phyloP scores from a whole-genome alignment of 2,329 filamentous ascomycete species.

The Paraphoma chrysanthemicola region DNA sequence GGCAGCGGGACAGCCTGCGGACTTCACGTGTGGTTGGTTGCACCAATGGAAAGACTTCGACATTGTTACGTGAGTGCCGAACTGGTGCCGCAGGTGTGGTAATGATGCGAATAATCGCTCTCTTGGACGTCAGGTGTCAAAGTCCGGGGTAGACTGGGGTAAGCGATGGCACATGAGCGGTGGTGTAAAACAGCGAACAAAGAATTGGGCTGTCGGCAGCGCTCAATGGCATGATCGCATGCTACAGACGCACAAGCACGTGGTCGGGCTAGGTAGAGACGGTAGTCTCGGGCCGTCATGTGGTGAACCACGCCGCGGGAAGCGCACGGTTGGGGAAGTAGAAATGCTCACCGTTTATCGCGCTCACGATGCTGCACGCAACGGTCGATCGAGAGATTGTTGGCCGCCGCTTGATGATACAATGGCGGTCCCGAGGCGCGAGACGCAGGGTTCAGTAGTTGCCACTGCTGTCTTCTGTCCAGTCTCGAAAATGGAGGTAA shows the following conservation, averaged over 20 bases:
- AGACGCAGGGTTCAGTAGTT: background rate
- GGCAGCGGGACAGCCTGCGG: too few relatives aligned
- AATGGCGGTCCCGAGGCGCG: background rate
- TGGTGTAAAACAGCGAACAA: background rate
- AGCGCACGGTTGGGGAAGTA: background rate
- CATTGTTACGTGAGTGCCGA: too few relatives aligned
- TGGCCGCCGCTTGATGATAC: background rate
- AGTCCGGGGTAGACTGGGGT: background rate
- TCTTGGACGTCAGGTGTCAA: background rate
- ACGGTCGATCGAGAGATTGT: background rate
- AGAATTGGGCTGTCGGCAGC: background rate
- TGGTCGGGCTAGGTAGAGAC: background rate
- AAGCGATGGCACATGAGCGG: background rate
- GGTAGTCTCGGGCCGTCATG: background rate
- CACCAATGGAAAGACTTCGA: too few relatives aligned
- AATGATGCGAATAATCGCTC: too few relatives aligned
- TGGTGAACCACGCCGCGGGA: background rate
- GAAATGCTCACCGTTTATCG: background rate
- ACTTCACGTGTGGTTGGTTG: too few relatives aligned
- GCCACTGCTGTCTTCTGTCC: background rate
- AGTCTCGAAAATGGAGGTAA: background rate
- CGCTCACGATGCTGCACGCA: background rate
- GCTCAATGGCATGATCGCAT: background rate
- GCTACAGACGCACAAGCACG: background rate
- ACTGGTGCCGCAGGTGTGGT: too few relatives aligned